phyloP scores from a whole-genome alignment of 139 green algal species.

The Chlamydomonas schloesseri region DNA sequence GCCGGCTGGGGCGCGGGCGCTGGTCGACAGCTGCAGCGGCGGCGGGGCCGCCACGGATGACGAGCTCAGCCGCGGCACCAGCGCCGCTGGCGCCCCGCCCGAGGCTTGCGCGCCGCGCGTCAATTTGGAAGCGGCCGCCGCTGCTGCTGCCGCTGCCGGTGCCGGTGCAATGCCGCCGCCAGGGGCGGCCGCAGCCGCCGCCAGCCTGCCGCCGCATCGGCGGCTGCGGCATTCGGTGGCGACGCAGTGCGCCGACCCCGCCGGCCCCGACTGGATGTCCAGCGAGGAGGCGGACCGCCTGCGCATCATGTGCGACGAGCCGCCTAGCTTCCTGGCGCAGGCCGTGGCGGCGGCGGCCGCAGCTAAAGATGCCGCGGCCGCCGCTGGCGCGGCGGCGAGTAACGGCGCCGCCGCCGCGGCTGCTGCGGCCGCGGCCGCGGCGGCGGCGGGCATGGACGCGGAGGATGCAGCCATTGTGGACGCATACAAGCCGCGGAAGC shows the following conservation, averaged over 20 bases:
- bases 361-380: too few relatives aligned
- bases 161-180: background rate
- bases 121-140: too few relatives aligned
- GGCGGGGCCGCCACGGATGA: background rate
- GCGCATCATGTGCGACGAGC: conserved; percentile 42
- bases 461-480: background rate
- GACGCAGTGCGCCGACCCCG: conserved; percentile 32
- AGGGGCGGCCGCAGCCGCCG: background rate
- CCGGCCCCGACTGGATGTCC: conserved; percentile 29
- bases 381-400: background rate
- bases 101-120: too few relatives aligned
- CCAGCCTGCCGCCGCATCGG: conserved; percentile 14
- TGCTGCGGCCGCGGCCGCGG: background rate
- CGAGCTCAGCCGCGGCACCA: background rate
- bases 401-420: background rate
- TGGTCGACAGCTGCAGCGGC: background rate
- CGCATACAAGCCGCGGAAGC: conserved; percentile 11
- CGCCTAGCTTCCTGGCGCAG: background rate
- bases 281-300: conserved; percentile 29
- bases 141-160: too few relatives aligned
- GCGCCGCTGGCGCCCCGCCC: background rate
- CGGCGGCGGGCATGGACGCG: background rate
- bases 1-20: background rate
- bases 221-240: conserved; percentile 24
- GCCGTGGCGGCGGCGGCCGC: too few relatives aligned